Evolutionary conservation across 352 stramenopile species (phyloP), one percentile per base, ranked within the genome.

Genomic region (Plasmopara halstedii): DNA sequence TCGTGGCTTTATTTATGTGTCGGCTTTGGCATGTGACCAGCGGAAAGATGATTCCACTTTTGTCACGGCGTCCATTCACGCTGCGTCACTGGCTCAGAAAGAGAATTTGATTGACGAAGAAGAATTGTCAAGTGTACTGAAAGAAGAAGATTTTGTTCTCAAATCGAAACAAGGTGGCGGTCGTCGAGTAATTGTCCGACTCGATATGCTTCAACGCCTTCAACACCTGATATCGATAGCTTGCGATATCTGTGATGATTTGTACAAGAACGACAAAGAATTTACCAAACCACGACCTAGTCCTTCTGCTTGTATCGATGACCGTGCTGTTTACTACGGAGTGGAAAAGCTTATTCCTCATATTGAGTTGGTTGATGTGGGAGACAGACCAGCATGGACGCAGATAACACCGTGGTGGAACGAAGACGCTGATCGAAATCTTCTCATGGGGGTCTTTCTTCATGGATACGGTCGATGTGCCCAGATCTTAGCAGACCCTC

Each of bases 371-470:
- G 64, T 76, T 2, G 71, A 86, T 26, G 62, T 87, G 11, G 64
- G 76, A 8, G 83, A 94, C 27, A 68, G 83, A n/a, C 83, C 83
- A 14, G 51, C 52, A 38, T 94, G 83, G 83, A 78, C 80, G 0
- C 63, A 81, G 51, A 90, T 94, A 42, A 94, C 83, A 9, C 70
- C 71, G 11, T 94, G 83, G 83, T 94, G 83, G 83, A 81, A 91
- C 38, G 65, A 81, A 26, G 65, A 88, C 17, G 78, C 80, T 0
- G 83, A 94, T 35, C 69, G 81, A 21, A 85, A 77, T 50, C 51
- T 94, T 50, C 56, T 91, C 17, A 75, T 85, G 23, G 83, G 83
- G 18, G 80, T 94, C 15, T 94, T 91, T 38, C 56, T 94, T 10
- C 83, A 91, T 18, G 83, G 83, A 23, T 94, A 94, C 33, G 83